Percentiles rank a stretch among this genome's conserved stretches.
These are phyloP conservation scores for Backusella liffmaniae DNA, from an alignment of 192 early-diverging fungal genomes.

Conservation along the genomic window DNA sequence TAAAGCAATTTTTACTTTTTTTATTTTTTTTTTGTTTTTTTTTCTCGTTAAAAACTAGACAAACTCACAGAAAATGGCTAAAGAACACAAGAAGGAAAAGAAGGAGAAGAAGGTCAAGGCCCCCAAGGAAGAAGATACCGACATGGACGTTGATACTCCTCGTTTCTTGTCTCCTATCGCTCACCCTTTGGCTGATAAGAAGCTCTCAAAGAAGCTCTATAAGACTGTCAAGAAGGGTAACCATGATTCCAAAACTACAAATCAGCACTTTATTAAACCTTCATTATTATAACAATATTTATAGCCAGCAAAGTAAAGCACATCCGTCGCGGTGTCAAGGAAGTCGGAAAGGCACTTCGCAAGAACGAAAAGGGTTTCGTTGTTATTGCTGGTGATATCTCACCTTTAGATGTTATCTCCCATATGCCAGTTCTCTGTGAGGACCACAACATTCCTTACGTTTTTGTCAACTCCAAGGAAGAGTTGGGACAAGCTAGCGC, in stretches of 20 bases:
- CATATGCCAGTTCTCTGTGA: constrained; percentile 98
- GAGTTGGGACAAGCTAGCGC: constrained; percentile 90
- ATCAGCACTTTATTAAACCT: constrained; percentile 1
- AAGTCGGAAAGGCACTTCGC: constrained; percentile 93
- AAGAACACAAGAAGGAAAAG: constrained; percentile 52
- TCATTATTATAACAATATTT: not conserved
- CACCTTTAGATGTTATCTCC: constrained; percentile 95
- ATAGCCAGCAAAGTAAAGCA: constrained; percentile 83
- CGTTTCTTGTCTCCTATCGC: constrained; percentile 69
- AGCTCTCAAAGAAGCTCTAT: constrained; percentile 81
- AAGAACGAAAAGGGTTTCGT: constrained; percentile 95
- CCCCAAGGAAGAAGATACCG: constrained; percentile 40
- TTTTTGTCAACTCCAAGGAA: constrained; percentile 95
- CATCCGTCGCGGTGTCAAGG: constrained; percentile 94
- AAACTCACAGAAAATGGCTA: constrained; percentile 32
- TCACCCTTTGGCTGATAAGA: constrained; percentile 78
- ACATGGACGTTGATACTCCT: constrained; percentile 50
- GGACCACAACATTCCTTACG: constrained; percentile 90
- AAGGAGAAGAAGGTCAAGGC: constrained; percentile 55
- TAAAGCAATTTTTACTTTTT: constrained; percentile 7
- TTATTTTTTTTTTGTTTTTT: not conserved
- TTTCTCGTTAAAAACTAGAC: not conserved
- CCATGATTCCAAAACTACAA: constrained; percentile 11
- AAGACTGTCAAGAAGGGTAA: constrained; percentile 91
- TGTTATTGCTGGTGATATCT: constrained; percentile 94